A percentile compares a stretch with the other conserved stretches of the same genome.
These are phyloP conservation scores for Cryptosporidium bovis DNA, from an alignment of 169 alveolate genomes.

Conservation along the genomic window DNA sequence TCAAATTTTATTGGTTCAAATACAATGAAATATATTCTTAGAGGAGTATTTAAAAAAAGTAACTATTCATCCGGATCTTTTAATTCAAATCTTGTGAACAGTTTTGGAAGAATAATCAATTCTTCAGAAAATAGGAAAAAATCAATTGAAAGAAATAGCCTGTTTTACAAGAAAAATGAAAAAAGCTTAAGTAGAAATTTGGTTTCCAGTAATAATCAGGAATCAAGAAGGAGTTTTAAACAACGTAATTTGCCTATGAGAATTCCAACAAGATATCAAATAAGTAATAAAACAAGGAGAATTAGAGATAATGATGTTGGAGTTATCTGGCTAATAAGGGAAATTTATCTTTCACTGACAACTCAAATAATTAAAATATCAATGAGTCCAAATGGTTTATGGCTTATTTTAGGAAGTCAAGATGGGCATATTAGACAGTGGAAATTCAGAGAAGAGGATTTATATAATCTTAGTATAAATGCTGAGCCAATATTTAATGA, in stretches of 20 bases:
- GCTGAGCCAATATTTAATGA: constrained; percentile 45
- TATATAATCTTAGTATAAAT: neutral
- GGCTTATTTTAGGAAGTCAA: constrained; percentile 65
- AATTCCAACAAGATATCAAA: constrained; percentile 51
- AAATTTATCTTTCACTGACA: constrained; percentile 35
- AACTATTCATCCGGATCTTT: constrained; percentile 17
- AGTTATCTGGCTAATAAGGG: constrained; percentile 47
- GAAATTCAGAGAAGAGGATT: constrained; percentile 20
- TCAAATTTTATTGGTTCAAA: constrained; percentile 12
- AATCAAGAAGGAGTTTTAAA: constrained; percentile 34
- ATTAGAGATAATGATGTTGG: constrained; percentile 40
- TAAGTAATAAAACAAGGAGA: constrained; percentile 25
- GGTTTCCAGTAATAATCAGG: neutral
- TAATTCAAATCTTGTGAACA: constrained; percentile 33
- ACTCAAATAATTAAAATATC: constrained; percentile 45
- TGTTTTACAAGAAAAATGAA: neutral
- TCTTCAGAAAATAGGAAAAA: neutral
- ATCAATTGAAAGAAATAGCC: neutral
- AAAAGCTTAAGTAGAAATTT: neutral
- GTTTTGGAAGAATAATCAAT: constrained; percentile 20
- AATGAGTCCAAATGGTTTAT: constrained; percentile 55
- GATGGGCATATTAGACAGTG: constrained; percentile 59
- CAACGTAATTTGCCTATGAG: constrained; percentile 47
- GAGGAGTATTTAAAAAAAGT: constrained; percentile 1
- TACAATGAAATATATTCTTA: constrained; percentile 11